Base-by-base conservation (phyloP, 805 yeast genomes). In the Zygotorulaspora danielsina region DNA sequence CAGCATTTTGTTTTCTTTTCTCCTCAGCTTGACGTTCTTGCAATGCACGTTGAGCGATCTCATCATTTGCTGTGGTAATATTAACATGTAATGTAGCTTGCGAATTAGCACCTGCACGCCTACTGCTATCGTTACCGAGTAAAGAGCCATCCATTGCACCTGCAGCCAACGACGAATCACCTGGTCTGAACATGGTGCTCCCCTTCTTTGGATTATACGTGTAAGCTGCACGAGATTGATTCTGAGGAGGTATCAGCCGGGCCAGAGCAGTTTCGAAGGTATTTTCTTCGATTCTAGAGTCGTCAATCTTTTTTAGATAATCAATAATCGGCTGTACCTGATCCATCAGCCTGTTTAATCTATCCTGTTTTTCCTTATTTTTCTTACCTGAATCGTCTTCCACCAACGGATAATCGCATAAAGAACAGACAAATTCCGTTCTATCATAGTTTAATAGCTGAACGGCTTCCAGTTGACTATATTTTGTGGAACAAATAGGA, bases 351-450 rank as follows among this genome's bases (percentile, higher is more conserved):
- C 74, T 75, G 46, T 89, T 90, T 48, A 90, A 72, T 53, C 79
- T 80, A 48, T 79, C 86, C 63, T 89, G 96, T 46, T 84, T 81
- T 45, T 81, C 74, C 46, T 79, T 76, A 11, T 89, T 88, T 59
- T 85, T 86, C 51, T 81, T 80, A 30, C 86, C 82, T 4, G 88
- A 75, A 61, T 89, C 96, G 61, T 90, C 97, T 59, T 93, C 98
- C 10, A 82, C 69, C 45, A 93, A 67, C 8, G 76, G 71, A 30
- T 75, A 81, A 35, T 82, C 83, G 63, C 98, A 93, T 33, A 84
- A 74, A 26, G 85, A 87, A 60, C 98, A 93, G 19, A 84, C 60
- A 54, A 90, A 94, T 40, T 79, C 82, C 37, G 84, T 78, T 52
- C 77, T 76, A 54, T 85, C 96, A 39, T 81, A 87, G 50, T 87